Percentiles rank a stretch among this genome's conserved stretches.
Conservation (phyloP, 2,329 filamentous ascomycete genomes). For the Botrytis aclada region DNA sequence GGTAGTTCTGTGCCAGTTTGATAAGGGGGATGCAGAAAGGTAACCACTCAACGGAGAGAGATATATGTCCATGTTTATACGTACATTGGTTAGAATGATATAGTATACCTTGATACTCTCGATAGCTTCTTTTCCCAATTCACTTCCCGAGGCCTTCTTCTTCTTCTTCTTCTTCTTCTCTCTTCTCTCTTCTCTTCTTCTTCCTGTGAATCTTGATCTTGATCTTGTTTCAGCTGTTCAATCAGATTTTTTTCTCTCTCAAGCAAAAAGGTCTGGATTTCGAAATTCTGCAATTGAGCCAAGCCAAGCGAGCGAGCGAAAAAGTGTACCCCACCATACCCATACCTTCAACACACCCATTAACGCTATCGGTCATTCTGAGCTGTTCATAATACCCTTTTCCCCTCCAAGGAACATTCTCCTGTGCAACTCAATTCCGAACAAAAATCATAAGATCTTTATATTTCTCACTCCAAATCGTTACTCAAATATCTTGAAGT, state of each 20-base stretch:
- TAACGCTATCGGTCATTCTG: constrained; percentile 13
- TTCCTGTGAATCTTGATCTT: background rate
- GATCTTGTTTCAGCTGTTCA: background rate
- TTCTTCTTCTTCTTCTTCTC: no score
- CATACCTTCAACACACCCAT: background rate
- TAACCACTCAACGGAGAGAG: background rate
- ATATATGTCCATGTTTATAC: background rate
- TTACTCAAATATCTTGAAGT: background rate
- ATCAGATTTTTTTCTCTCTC: background rate
- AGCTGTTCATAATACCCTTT: background rate
- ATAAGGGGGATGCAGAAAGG: background rate
- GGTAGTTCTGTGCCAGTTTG: background rate
- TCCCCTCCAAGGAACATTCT: constrained; percentile 10
- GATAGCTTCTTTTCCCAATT: background rate
- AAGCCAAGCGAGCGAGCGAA: constrained; percentile 5
- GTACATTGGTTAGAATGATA: background rate
- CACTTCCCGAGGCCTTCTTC: background rate
- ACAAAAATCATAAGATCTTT: background rate
- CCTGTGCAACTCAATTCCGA: background rate
- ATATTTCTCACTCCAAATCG: background rate
- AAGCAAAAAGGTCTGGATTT: background rate
- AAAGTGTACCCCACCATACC: constrained; percentile 11
- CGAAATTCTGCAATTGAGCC: background rate
- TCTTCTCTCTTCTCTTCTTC: background rate
- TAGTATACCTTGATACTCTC: background rate